These are phyloP conservation scores for Viola odorata DNA, from an alignment of 345 rosid genomes.

Conservation along the genomic window DNA sequence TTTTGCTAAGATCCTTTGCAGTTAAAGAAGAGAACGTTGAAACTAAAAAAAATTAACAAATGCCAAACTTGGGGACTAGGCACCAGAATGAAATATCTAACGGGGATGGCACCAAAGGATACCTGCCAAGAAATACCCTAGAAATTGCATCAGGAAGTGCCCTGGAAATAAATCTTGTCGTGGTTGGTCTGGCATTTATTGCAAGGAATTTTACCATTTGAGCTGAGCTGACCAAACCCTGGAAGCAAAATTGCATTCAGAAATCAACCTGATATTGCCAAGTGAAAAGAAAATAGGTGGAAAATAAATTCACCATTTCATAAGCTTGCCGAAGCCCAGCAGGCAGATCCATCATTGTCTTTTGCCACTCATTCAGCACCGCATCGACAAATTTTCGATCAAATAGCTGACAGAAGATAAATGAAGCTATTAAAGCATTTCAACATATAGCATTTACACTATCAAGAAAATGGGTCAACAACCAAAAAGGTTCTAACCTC, in stretches of 20 bases:
- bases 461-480: not conserved
- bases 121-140: slow-evolving; percentile 97
- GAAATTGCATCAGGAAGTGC: slow-evolving; percentile 82
- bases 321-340: slow-evolving; percentile 96
- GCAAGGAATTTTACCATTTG: slow-evolving; percentile 89
- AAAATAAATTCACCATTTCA: slow-evolving; percentile 60
- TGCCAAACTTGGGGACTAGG: too few relatives aligned
- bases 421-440: slow-evolving; percentile 6
- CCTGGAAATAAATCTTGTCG: slow-evolving; percentile 74
- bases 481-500: slow-evolving; percentile 47
- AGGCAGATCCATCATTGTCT: slow-evolving; percentile 90
- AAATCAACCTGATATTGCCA: slow-evolving; percentile 3
- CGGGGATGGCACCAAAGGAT: slow-evolving; percentile 1
- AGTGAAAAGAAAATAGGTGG: slow-evolving; percentile 6
- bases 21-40: too few relatives aligned
- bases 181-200: slow-evolving; percentile 90
- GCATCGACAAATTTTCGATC: slow-evolving; percentile 91
- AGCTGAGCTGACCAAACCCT: slow-evolving; percentile 98
- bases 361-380: slow-evolving; percentile 93
- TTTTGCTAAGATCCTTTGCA: too few relatives aligned
- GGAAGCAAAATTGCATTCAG: slow-evolving; percentile 30
- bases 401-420: slow-evolving; percentile 53
- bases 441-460: not conserved
- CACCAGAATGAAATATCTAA: too few relatives aligned
- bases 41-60: too few relatives aligned